These are phyloP conservation scores for Cyberlindnera bimundalis DNA, from an alignment of 805 yeast genomes.

Conservation along the genomic window DNA sequence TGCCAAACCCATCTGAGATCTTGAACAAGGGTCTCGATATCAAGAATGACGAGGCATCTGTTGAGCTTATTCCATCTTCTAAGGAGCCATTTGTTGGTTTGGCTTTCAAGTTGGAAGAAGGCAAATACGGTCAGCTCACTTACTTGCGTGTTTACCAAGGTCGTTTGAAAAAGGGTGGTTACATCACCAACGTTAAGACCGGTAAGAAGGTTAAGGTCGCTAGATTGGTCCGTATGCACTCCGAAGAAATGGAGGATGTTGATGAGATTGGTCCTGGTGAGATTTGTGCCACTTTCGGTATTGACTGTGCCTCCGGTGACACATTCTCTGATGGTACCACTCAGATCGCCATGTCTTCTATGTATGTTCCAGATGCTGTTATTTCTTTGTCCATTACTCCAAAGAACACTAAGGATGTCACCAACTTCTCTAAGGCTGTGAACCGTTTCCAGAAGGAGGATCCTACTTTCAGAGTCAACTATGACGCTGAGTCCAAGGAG, in stretches of 20 bases:
- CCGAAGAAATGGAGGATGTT: constrained; percentile 98
- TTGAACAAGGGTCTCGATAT: constrained; percentile 86
- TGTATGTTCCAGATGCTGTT: constrained; percentile 99
- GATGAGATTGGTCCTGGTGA: constrained; percentile 96
- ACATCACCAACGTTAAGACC: constrained; percentile 82
- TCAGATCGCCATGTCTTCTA: constrained; percentile 88
- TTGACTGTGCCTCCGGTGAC: constrained; percentile 98
- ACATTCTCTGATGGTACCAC: constrained; percentile 86
- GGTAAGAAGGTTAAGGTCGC: constrained; percentile 93
- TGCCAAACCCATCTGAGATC: constrained; percentile 94
- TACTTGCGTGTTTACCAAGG: constrained; percentile 98
- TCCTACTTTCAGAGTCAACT: constrained; percentile 94
- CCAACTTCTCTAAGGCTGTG: constrained; percentile 93
- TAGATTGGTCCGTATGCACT: constrained; percentile 96
- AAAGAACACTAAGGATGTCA: constrained; percentile 69
- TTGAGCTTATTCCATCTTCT: constrained; percentile 70
- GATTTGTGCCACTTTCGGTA: constrained; percentile 98
- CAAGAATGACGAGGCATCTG: constrained; percentile 58
- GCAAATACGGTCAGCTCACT: constrained; percentile 95
- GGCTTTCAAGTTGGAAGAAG: constrained; percentile 99
- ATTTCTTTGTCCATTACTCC: constrained; percentile 90
- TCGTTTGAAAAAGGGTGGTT: constrained; percentile 82
- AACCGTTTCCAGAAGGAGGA: constrained; percentile 98
- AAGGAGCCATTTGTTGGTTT: constrained; percentile 86
- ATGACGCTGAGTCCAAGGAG: constrained; percentile 88